Conservation (phyloP, 345 rosid species). For the Populus davidiana region DNA sequence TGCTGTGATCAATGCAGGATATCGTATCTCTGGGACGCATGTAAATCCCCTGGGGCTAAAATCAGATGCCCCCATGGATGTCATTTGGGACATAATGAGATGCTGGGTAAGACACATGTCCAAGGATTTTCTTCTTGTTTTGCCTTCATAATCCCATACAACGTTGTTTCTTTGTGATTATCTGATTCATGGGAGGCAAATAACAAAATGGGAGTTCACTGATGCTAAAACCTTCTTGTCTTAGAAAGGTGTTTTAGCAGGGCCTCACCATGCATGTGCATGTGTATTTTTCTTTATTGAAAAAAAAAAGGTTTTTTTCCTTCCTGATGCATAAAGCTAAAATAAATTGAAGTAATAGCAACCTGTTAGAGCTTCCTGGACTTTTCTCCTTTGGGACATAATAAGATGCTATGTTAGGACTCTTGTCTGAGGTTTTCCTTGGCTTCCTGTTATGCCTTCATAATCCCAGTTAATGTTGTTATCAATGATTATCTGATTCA, state of each 20-base stretch:
- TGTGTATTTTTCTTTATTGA: neutral
- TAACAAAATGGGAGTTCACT: neutral
- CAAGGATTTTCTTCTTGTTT: neutral
- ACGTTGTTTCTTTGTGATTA: neutral
- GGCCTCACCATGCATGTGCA: neutral
- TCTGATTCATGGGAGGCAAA: neutral
- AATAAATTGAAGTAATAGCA: neutral
- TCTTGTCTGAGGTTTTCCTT: neutral
- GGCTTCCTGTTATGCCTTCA: neutral
- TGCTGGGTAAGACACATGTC: conserved; percentile 71
- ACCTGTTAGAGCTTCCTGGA: neutral
- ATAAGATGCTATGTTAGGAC: conserved; percentile 94
- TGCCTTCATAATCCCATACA: neutral
- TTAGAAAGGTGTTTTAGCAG: neutral
- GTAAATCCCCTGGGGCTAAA: conserved; percentile 87
- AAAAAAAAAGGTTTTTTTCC: neutral
- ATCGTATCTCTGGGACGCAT: conserved; percentile 88
- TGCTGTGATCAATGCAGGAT: conserved; percentile 93
- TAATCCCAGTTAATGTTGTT: neutral
- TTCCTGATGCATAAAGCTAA: neutral
- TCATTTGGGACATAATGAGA: conserved; percentile 99
- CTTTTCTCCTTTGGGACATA: conserved; percentile 64
- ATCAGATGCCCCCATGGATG: conserved; percentile 98
- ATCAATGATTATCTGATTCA: neutral
- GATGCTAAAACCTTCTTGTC: neutral